Evolutionary conservation across 768 basidiomycete species (phyloP), one percentile per base, ranked within the genome.

Genomic region (Suillus sp.): DNA sequence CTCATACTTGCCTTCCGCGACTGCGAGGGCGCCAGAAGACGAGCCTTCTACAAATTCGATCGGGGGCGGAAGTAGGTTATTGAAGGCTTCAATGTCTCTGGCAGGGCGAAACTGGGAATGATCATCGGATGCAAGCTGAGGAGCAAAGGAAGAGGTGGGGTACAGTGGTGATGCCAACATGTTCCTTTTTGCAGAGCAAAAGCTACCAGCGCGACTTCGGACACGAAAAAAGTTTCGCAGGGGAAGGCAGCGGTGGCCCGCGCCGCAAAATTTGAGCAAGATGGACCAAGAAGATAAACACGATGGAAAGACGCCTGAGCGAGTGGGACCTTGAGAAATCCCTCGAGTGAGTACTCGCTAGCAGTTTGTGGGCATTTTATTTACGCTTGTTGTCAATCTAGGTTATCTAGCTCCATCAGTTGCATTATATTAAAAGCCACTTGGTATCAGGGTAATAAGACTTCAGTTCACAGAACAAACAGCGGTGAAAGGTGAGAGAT

Each of bases 11-110:
- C 87, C 86, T 68, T 90, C 89, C 30, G 84, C 83, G 6, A 90
- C 82, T 51, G 87, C 88, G 38, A 92, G 77, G 16, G 86, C 78
- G 2, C 91, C 91, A 50, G 91, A 86, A 16, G 92, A 93, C 3
- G 92, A 93, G 25, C 92, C 92, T 72, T 93, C 92, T 58, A 93
- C 78, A 60, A 93, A 93, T 73, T 93, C 92, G 64, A 93, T 82
- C 20, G 88, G 85, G n/a, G 90, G 89, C 4, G 89, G 89, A 42
- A 91, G 83, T n/a, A 91, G 81, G 67, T 80, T 89, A 67, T 90
- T 91, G 80, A 92, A 92, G 4, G 87, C 79, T 64, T 91, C 90
- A 64, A 89, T 72, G 72, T 92, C 90, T 71, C 84, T 86, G 42
- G 88, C 82, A 3, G 90, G 90, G 48, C 85, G 80, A 72, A 85